A percentile compares a stretch with the other conserved stretches of the same genome.
phyloP scores from a whole-genome alignment of 108 stramenopile species.

The Poteriospumella lacustris region DNA sequence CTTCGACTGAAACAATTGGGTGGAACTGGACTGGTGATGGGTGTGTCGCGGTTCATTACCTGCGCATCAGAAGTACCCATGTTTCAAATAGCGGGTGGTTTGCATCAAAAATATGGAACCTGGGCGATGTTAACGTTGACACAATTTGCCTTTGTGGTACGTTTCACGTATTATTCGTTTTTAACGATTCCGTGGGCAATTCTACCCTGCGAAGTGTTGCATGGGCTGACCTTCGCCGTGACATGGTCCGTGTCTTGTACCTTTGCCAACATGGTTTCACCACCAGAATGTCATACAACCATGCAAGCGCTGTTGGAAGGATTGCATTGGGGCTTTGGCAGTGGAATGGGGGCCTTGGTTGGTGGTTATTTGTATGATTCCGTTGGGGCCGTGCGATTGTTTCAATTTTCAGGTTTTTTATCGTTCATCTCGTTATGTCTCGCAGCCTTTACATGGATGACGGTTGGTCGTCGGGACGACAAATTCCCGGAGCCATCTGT shows the following conservation, averaged over 20 bases:
- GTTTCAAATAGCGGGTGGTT: slow-evolving; percentile 3
- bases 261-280: not conserved
- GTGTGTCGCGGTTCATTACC: not conserved
- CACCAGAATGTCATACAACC: not conserved
- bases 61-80: slow-evolving; percentile 19
- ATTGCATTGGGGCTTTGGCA: slow-evolving; percentile 3
- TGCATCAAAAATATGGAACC: slow-evolving; percentile 1
- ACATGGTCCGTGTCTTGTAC: slow-evolving; percentile 9
- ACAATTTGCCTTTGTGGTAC: slow-evolving; percentile 2
- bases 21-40: slow-evolving; percentile 4
- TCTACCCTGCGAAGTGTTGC: not conserved
- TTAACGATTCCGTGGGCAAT: not conserved
- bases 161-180: not conserved
- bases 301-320: slow-evolving; percentile 11
- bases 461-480: too few species aligned
- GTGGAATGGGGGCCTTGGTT: slow-evolving; percentile 5
- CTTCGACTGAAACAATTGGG: slow-evolving; percentile 17
- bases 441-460: too few species aligned
- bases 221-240: slow-evolving; percentile 6
- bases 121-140: not conserved
- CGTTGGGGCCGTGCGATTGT: not conserved
- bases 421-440: too few species aligned
- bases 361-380: slow-evolving; percentile 5
- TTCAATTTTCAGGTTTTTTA: too few species aligned
- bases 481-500: too few species aligned